Percentiles rank a stretch among this genome's conserved stretches.
Conservation (phyloP, 768 basidiomycete genomes). For the Mycena pura region DNA sequence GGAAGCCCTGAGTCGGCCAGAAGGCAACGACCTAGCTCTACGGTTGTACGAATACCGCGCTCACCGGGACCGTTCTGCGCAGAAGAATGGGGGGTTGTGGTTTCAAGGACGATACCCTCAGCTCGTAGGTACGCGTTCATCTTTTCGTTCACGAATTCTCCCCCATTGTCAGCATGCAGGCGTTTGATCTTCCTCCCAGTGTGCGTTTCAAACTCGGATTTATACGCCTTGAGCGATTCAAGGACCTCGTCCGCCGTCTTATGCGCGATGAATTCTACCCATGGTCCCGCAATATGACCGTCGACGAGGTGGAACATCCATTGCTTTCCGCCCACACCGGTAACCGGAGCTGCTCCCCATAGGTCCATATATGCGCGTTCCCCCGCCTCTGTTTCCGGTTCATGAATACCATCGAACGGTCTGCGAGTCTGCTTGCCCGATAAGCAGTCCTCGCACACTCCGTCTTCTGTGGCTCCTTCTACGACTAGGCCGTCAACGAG, state of each 20-base stretch:
- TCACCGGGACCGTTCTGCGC: conserved; percentile 41
- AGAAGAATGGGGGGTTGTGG: conserved; percentile 36
- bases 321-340: not conserved
- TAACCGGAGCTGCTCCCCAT: conserved; percentile 6
- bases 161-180: not conserved
- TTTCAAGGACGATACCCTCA: conserved; percentile 20
- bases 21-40: conserved; percentile 32
- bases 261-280: not conserved
- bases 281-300: conserved; percentile 1
- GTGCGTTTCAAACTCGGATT: conserved; percentile 4
- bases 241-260: not conserved
- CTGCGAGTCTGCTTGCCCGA: conserved; percentile 1
- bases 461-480: not conserved
- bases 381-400: conserved; percentile 1
- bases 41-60: conserved; percentile 32
- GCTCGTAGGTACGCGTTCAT: not conserved
- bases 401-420: conserved; percentile 8
- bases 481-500: not conserved
- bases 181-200: not conserved
- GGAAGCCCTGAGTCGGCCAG: conserved; percentile 31
- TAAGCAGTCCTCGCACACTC: conserved; percentile 11
- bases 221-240: not conserved
- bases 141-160: conserved; percentile 2
- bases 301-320: conserved; percentile 5
- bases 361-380: conserved; percentile 12